Base-by-base conservation (phyloP, 805 yeast genomes). In the Metschnikowia shivogae region DNA sequence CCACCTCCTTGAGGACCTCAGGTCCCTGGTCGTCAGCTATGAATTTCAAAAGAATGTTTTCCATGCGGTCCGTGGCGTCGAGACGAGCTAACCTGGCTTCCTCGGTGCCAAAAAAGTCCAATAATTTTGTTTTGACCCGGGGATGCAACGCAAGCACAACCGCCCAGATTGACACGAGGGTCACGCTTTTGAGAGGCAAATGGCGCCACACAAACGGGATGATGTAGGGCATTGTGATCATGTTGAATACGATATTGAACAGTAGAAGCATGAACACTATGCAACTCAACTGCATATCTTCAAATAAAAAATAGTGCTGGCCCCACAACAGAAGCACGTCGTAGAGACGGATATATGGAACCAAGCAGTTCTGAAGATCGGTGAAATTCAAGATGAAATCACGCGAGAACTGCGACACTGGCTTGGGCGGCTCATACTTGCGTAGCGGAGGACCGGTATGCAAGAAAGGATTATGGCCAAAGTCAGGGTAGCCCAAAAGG, bases 291-390 rank as follows among this genome's bases (percentile, higher is more conserved):
- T 74, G 67, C 55, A 83, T 87, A 59, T 84, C 81, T 45, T 73
- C 71, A 61, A 82, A 88, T 57, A 75, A 82, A 1, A 84, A 78
- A 60, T 81, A 81, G 45, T 77, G 80, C 17, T 68, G 64, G 28
- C 85, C 68, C 35, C 77, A 45, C 53, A 70, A 63, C 17, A 73
- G 67, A 4, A 79, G 41, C 19, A 72, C 71, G 63, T 89, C 92
- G 73, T 82, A 88, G 0, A 71, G 64, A 10, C 67, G 61, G 8
- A 84, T 81, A 60, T 83, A 87, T 11, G 81, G 57, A 27, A 82
- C 58, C 87, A 86, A 82, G 57, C 81, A 84, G 59, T 89, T 89
- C 58, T 89, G 96, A 47, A 88, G 68, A 66, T 89, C 96, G 1
- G 95, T 86, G 55, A 86, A 68, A 59, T 89, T 89, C 45, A 88